Base-by-base conservation (phyloP, 257 asterid genomes). In the Ehretia macrophylla region DNA sequence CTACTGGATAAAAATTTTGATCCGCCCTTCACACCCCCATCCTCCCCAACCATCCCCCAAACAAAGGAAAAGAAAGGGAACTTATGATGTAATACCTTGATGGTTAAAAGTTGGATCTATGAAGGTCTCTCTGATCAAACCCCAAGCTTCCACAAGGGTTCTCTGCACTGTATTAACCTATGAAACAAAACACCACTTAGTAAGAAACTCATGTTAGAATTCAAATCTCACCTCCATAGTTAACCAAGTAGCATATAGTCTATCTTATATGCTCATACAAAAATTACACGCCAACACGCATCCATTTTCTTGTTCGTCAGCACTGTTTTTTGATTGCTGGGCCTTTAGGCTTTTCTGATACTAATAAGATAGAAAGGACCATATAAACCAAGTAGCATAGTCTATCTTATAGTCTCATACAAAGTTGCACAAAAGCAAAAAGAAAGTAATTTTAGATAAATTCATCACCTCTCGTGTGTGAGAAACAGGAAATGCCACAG, bases 31-130 rank as follows among this genome's bases (percentile, higher is more conserved):
- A n/a, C n/a, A n/a, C n/a, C n/a, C n/a, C n/a, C 32, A n/a, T 1
- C 55, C 20, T 6, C 20, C 55, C 12, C 23, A 48, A n/a, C 14
- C 14, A 48, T 17, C 23, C 17, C 14, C 1, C 51, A n/a, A 47
- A 47, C 16, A 8, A 53, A 58, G 55, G 51, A 35, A 56, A 63
- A 22, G 13, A 17, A 23, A 46, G 35, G 17, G 21, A 56, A 19
- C 17, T 57, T 63, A 4, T 55, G 14, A 51, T 19, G 14, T 19
- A 13, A 62, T 57, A 87, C 98, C 98, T 72, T 91, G 96, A 79
- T 91, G 98, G 75, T 91, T 88, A 81, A 91, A 91, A 69, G 94
- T 91, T n/a, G 98, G 98, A 80, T 91, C 98, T 0, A 88, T 69
- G 62, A 88, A 91, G 13, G 96, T 82, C 84, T 91, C 98, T 73